Base-by-base conservation (phyloP, 495 filamentous ascomycete genomes). In the Lentithecium fluviatile region DNA sequence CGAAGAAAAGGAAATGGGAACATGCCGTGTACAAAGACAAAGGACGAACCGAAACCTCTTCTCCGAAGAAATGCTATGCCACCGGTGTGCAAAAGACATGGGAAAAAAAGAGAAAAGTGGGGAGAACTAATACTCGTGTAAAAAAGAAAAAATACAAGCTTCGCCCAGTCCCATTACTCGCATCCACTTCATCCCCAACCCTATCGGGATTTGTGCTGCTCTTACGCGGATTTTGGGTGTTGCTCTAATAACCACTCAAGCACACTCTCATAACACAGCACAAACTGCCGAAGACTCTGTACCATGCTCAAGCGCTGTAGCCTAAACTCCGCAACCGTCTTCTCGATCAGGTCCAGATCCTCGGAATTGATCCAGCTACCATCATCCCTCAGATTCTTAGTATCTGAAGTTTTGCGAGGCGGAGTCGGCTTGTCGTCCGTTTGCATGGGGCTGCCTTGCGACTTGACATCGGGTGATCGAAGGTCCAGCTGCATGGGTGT, bases 191-290 rank as follows among this genome's bases (percentile, higher is more conserved):
- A 32, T 10, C 29, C 10, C 10, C 10, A 32, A 32, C 29, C 29
- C 29, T 32, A 10, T 32, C 29, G 3, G n/a, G n/a, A n/a, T n/a
- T n/a, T n/a, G n/a, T n/a, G n/a, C n/a, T n/a, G n/a, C 10, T 43
- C 45, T 48, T 52, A 69, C 43, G 64, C 67, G 4, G 67, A 56
- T 24, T 68, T 65, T 12, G 65, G 65, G 24, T 70, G 47, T 70
- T 82, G 76, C 53, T 75, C 76, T 42, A 78, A 76, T 17, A 91
- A 74, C 94, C 94, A 98, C 74, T 97, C 94, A 42, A 96, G 75
- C 7, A 97, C 82, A 25, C 88, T 95, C 75, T 98, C 94, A 71
- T 98, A 98, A 70, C 94, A 98, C 38, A 98, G 82, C 54, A 96
- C 93, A 74, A 87, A 98, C 74, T 98, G 94, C 61, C 90, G 83